Evolutionary conservation across 164 flowering plant genomes (phyloP), one percentile per base, ranked within the genome.

Genomic region (Magnolia officinalis): DNA sequence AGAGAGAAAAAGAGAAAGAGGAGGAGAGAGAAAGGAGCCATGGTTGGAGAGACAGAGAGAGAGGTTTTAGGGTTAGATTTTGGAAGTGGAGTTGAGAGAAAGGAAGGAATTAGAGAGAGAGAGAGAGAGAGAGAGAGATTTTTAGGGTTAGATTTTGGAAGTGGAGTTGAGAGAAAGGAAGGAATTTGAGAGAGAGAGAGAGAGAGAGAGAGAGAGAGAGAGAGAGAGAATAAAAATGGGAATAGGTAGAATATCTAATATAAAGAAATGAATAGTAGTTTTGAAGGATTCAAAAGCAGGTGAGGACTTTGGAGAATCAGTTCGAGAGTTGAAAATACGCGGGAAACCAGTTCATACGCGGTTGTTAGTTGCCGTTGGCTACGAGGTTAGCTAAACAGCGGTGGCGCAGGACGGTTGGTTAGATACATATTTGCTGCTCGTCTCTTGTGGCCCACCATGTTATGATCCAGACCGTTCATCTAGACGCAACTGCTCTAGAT

Each of bases 111-210:
- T 1, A 1, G 29, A 26, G 29, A 26, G 68, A 67, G 72, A 45
- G 74, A 65, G 24, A 71, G 74, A 78, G 80, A 79, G 75, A 72
- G 19, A 68, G 72, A 29, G 66, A 26, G 26, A 26, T 58, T 69
- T 24, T 26, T 26, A 4, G 82, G 16, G 63, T 50, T 75, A 63
- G 74, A 55, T 70, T 76, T 79, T 69, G 88, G 85, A 84, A 6
- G 66, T 75, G 87, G 82, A 88, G 72, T 83, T 67, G 79, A 24
- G 66, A 79, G 80, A 80, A 88, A 84, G 91, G 20, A 88, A 87
- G 61, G 86, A 83, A 83, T 85, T 70, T 52, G 63, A 26, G 29
- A 26, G 29, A 26, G 29, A 26, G 29, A 26, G 29, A 26, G 29
- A 26, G 29, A 26, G 24, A 19, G 29, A 45, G 74, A 45, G 72